A percentile compares a stretch with the other conserved stretches of the same genome.
Evolutionary conservation across 1,139 yeast genomes (phyloP).

Genomic region (Geotrichum aggregatum): DNA sequence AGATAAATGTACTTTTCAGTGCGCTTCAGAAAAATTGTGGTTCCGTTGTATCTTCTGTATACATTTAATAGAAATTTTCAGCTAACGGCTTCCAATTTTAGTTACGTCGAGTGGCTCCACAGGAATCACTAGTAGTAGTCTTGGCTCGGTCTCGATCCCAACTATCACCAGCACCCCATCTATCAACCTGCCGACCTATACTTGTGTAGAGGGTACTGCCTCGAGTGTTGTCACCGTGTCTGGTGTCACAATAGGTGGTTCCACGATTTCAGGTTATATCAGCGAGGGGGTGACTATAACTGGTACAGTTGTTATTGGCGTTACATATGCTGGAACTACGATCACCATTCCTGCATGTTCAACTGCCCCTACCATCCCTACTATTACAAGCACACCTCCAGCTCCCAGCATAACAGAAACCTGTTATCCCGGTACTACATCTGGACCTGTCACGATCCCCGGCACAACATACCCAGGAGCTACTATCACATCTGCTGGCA

Average conservation of each 20-base stretch:
- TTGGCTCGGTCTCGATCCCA: conserved; percentile 28
- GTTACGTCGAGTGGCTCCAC: conserved; percentile 37
- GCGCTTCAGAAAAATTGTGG: background rate
- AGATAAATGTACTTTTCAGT: background rate
- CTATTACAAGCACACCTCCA: background rate
- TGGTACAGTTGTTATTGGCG: conserved; percentile 21
- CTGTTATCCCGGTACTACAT: conserved; percentile 5
- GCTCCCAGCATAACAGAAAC: conserved; percentile 1
- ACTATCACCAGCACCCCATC: conserved; percentile 12
- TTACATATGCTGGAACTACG: conserved; percentile 23
- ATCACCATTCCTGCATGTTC: conserved; percentile 21
- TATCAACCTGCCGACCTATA: conserved; percentile 8
- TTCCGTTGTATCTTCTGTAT: background rate
- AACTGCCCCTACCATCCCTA: conserved; percentile 2
- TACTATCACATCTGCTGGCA: conserved; percentile 6
- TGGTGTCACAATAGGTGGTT: conserved; percentile 20
- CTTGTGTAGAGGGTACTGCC: conserved; percentile 17
- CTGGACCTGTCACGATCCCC: conserved; percentile 12
- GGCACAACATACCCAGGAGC: conserved; percentile 8
- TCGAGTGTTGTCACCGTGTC: conserved; percentile 16
- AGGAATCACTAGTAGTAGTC: conserved; percentile 37
- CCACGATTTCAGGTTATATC: conserved; percentile 21
- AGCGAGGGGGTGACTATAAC: background rate
- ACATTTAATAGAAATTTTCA: background rate
- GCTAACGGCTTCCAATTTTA: conserved; percentile 8